Conservation (phyloP, 768 basidiomycete species). For the Suillus bovinus region DNA sequence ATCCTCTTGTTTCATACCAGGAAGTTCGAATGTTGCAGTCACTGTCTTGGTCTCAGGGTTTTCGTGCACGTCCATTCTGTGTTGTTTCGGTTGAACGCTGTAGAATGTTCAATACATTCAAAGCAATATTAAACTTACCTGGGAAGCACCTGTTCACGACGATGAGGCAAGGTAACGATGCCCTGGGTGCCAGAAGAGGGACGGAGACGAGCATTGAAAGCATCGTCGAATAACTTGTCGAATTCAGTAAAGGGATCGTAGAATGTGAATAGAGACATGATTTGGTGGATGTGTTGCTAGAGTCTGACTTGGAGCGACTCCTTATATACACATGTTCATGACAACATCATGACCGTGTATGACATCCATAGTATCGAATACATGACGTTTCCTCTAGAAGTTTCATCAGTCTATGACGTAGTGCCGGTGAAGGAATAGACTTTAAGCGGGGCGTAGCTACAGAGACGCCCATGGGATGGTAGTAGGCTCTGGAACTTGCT, state of each 20-base stretch:
- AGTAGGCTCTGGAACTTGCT: no score
- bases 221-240: conserved; percentile 44
- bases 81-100: not conserved
- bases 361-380: no score
- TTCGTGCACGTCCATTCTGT: conserved; percentile 58
- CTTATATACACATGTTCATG: not conserved
- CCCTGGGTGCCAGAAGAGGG: conserved; percentile 14
- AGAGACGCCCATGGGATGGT: no score
- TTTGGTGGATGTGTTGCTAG: not conserved
- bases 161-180: conserved; percentile 8
- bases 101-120: not conserved
- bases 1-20: conserved; percentile 53
- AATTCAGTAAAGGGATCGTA: conserved; percentile 42
- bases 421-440: no score
- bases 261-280: conserved; percentile 28
- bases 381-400: no score
- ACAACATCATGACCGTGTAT: no score
- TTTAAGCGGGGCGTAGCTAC: no score
- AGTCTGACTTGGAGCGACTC: not conserved
- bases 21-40: conserved; percentile 58
- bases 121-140: conserved; percentile 23
- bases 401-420: no score
- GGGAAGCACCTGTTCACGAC: conserved; percentile 20
- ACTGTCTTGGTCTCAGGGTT: conserved; percentile 46
- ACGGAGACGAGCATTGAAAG: conserved; percentile 27